phyloP scores from a whole-genome alignment of 441 rosid species.

The Jatropha multifida region DNA sequence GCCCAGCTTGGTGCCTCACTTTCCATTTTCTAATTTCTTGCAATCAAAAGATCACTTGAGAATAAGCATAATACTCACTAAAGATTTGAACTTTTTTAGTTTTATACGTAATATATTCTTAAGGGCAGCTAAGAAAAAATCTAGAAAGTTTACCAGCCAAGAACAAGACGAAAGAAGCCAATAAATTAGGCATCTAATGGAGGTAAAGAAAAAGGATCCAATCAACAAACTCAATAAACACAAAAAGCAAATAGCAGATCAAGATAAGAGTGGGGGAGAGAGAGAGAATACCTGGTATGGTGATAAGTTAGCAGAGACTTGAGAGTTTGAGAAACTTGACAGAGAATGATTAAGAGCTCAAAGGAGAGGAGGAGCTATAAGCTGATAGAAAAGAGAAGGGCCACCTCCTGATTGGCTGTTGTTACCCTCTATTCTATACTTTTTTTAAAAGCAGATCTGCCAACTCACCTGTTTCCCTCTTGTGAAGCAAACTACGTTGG shows the following conservation, averaged over 20 bases:
- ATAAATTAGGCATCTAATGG: background rate
- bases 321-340: conserved; percentile 13
- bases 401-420: conserved; percentile 35
- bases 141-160: background rate
- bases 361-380: background rate
- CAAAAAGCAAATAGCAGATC: conserved; percentile 12
- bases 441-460: conserved; percentile 33
- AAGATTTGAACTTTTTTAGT: background rate
- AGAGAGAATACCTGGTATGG: conserved; percentile 23
- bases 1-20: conserved; percentile 92
- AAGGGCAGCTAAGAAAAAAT: background rate
- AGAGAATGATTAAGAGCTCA: background rate
- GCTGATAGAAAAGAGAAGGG: conserved; percentile 23
- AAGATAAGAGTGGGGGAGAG: background rate
- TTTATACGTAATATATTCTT: too few species aligned
- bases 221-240: background rate
- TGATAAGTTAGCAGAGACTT: background rate
- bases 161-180: background rate
- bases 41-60: background rate
- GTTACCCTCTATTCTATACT: conserved; percentile 14
- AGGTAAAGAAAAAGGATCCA: background rate
- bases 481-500: conserved; percentile 35
- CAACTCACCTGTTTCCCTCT: conserved; percentile 44
- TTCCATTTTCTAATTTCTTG: conserved; percentile 37
- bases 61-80: background rate